Evolutionary conservation across 2,329 filamentous ascomycete genomes (phyloP).

Genomic region (Diaporthe velutina): DNA sequence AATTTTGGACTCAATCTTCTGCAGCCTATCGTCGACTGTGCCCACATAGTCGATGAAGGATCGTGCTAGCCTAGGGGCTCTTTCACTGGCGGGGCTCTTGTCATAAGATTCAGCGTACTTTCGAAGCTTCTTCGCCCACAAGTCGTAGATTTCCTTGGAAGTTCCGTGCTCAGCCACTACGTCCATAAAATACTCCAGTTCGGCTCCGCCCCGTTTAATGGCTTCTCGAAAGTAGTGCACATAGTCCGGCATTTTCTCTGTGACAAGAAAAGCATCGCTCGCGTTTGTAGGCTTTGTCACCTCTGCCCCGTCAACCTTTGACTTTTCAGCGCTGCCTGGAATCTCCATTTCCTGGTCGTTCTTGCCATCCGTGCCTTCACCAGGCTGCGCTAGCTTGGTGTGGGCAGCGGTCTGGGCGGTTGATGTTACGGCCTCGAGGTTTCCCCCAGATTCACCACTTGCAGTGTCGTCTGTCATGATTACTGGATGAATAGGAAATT

Average conservation of each 20-base stretch:
- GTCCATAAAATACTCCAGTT: neutral
- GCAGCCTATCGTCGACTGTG: neutral
- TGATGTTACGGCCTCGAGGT: neutral
- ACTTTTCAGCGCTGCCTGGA: neutral
- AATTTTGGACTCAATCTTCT: neutral
- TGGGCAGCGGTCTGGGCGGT: neutral
- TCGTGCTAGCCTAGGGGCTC: neutral
- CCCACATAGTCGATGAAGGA: neutral
- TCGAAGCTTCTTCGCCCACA: neutral
- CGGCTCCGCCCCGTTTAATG: neutral
- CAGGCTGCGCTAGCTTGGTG: neutral
- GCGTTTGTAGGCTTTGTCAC: neutral
- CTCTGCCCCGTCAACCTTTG: neutral
- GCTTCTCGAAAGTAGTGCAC: neutral
- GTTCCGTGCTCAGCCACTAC: neutral
- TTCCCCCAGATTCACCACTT: neutral
- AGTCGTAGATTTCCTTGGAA: neutral
- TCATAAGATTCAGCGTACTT: neutral
- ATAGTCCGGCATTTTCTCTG: neutral
- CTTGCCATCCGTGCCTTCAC: neutral
- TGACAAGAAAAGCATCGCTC: neutral
- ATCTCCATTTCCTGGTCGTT: neutral
- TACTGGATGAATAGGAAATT: no score
- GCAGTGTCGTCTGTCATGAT: no score
- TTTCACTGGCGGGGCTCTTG: neutral